Percentiles rank a stretch among this genome's conserved stretches.
Conservation (phyloP, 1,284 basidiomycete genomes). For the Trichosporon asahii region DNA sequence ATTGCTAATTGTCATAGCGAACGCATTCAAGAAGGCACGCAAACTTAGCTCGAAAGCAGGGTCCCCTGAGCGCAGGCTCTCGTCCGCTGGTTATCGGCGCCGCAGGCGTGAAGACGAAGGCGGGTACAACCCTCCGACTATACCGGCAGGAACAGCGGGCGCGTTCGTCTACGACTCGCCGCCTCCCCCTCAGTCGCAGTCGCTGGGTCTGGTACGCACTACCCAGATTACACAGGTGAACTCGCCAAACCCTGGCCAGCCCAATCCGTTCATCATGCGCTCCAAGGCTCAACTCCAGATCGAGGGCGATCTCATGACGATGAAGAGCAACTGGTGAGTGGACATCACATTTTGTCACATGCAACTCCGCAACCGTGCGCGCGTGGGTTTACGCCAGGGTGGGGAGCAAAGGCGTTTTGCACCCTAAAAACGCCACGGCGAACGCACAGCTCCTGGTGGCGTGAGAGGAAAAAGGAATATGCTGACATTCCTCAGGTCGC, state of each 20-base stretch:
- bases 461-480: background rate
- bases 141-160: constrained; percentile 12
- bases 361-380: background rate
- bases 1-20: background rate
- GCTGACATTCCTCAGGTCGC: constrained; percentile 35
- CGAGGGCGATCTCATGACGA: constrained; percentile 54
- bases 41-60: constrained; percentile 15
- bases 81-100: constrained; percentile 9
- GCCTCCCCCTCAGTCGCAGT: constrained; percentile 31
- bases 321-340: constrained; percentile 57
- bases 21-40: constrained; percentile 16
- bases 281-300: constrained; percentile 49
- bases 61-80: constrained; percentile 13
- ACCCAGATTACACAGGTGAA: constrained; percentile 42
- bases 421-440: background rate
- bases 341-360: background rate
- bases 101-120: constrained; percentile 14
- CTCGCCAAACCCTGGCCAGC: constrained; percentile 20
- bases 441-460: background rate
- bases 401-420: background rate
- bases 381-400: background rate
- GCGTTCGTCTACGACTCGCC: constrained; percentile 24
- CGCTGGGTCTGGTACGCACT: constrained; percentile 40
- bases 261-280: constrained; percentile 28
- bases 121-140: constrained; percentile 7